Evolutionary conservation across 768 basidiomycete species (phyloP), one percentile per base, ranked within the genome.

Genomic region (Cystofilobasidium macerans): DNA sequence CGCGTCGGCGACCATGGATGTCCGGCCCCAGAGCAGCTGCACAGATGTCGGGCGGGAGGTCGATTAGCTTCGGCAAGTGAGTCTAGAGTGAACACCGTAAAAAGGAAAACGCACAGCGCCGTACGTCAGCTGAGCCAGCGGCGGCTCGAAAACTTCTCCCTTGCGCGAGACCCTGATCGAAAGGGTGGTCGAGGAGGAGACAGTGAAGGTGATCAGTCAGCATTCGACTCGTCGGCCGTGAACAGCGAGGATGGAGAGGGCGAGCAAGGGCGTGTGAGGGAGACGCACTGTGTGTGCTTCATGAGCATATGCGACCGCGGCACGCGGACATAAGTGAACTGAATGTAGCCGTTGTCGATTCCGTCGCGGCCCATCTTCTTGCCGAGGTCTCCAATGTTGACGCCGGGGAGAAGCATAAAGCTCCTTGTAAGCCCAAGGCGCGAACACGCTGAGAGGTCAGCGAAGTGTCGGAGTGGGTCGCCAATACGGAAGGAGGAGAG

Each of bases 251-350:
- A 16, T 56, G n/a, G 22, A 28, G 26, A 24, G 9, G 20, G 28
- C 53, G 77, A 72, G 13, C 77, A 70, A 0, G 76, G 47, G 47
- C 8, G 9, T 12, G 8, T 12, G 47, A 48, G 47, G 20, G 48
- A 2, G 18, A 51, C 48, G 48, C 24, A 51, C 67, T 78, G 78
- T 33, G 77, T 77, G 69, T 79, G 77, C 72, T 79, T 79, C 78
- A 79, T 78, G 69, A 79, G 75, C 78, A 79, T 78, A 57, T 77
- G 73, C 13, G 74, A 74, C 57, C 78, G 73, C 13, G 78, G 78
- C 12, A 79, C 74, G 32, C 77, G 73, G 59, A 79, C 78, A 64
- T 77, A 74, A 36, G 78, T 78, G 73, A 79, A 79, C 57, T 72
- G 73, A 47, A 76, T 76, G 66, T 72, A 76, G n/a, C 74, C 74